These are phyloP conservation scores for Noccaea bulbosa DNA, from an alignment of 345 rosid genomes.

Conservation along the genomic window DNA sequence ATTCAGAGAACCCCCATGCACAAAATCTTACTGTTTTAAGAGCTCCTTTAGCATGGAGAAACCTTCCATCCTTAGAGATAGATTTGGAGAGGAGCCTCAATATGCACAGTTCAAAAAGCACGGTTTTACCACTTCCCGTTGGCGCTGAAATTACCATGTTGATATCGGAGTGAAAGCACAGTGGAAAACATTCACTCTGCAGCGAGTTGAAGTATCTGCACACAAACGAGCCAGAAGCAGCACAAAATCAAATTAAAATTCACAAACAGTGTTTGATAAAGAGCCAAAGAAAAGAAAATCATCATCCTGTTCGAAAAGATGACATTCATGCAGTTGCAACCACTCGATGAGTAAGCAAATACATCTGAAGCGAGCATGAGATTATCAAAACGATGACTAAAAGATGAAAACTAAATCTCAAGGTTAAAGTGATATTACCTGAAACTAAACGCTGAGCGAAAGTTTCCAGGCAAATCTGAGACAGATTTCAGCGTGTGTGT, in stretches of 20 bases:
- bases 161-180: constrained; percentile 76
- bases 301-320: constrained; percentile 15
- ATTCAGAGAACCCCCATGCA: background rate
- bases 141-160: constrained; percentile 99
- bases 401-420: constrained; percentile 3
- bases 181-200: constrained; percentile 94
- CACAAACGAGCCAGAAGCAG: constrained; percentile 23
- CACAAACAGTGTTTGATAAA: background rate
- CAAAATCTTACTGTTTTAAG: constrained; percentile 75
- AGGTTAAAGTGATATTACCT: constrained; percentile 49
- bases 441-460: constrained; percentile 76
- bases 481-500: constrained; percentile 73
- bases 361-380: background rate
- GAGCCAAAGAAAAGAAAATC: background rate
- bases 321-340: background rate
- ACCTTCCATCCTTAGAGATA: constrained; percentile 62
- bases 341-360: background rate
- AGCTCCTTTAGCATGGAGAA: constrained; percentile 75
- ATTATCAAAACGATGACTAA: background rate
- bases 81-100: constrained; percentile 85
- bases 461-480: constrained; percentile 67
- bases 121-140: constrained; percentile 97
- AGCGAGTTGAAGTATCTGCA: constrained; percentile 89
- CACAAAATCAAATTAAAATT: constrained; percentile 6
- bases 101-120: constrained; percentile 89